A percentile compares a stretch with the other conserved stretches of the same genome.
Conservation (phyloP, 805 yeast species). For the Grigorovia humatica region DNA sequence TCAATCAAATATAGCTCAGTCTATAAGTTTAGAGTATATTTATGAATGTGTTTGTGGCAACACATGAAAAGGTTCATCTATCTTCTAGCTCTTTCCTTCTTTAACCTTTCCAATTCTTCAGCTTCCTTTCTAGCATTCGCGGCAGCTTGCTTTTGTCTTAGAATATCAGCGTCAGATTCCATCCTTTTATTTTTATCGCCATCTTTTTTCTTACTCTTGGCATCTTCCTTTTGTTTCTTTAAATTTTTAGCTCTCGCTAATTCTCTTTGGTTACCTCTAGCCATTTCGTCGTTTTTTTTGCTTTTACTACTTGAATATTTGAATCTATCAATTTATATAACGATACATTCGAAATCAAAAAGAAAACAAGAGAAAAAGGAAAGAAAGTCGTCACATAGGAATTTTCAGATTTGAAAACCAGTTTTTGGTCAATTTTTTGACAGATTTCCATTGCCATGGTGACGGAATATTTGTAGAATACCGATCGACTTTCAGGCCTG, state of each 20-base stretch:
- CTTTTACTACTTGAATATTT: no score
- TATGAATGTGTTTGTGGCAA: no score
- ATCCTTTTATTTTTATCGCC: conserved; percentile 83
- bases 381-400: neutral
- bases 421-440: no score
- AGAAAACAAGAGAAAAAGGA: neutral
- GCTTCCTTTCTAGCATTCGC: conserved; percentile 29
- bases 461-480: neutral
- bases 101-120: conserved; percentile 19
- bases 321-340: no score
- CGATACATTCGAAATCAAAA: neutral
- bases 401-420: neutral
- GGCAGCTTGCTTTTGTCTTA: conserved; percentile 78
- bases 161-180: conserved; percentile 83
- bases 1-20: neutral
- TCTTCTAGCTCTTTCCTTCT: conserved; percentile 10
- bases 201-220: conserved; percentile 48
- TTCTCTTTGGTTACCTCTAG: conserved; percentile 95
- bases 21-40: neutral
- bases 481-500: no score
- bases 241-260: conserved; percentile 79
- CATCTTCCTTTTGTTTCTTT: conserved; percentile 63
- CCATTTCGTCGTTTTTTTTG: conserved; percentile 43
- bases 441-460: neutral
- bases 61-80: neutral